Evolutionary conservation across 345 rosid genomes (phyloP), one percentile per base, ranked within the genome.

Genomic region (Xanthoceras sorbifolium): DNA sequence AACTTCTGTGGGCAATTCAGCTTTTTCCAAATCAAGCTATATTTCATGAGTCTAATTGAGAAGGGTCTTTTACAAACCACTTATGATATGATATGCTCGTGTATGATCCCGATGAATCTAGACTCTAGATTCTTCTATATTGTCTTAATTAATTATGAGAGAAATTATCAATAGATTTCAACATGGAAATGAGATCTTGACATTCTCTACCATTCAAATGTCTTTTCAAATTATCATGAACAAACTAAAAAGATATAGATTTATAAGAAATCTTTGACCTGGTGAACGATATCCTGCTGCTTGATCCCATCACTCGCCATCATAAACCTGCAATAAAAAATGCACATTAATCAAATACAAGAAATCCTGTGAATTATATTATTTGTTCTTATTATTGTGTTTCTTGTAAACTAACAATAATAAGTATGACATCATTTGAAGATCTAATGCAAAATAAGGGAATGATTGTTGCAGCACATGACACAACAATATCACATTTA

Each of bases 231-330:
- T 69, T 29, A 42, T 32, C 70, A 71, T 31, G 54, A 40, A 31
- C 54, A 22, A 28, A 42, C 36, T 9, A 50, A 72, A 31, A 31
- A 18, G 38, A 79, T 32, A 42, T 25, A 69, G 67, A 38, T 44
- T 52, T 62, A 64, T 69, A 61, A 55, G 69, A 76, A 32, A 32
- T 48, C 22, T 62, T 26, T 28, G 60, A 94, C 97, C 97, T 91
- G 84, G 28, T 90, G 88, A 73, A 93, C 81, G 60, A 77, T 75
- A 68, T 68, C 75, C 74, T 87, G 88, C 81, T 80, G 86, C 82
- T 90, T 87, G 64, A 94, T 84, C 48, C 98, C 95, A 86, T 94
- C 99, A 85, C 92, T 78, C 9, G 94, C 96, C 91, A 90, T 90
- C 98, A 94, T 85, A 85, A 89, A 95, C 78, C 97, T 94, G 91